Evolutionary conservation across 768 basidiomycete genomes (phyloP), one percentile per base, ranked within the genome.

Genomic region (Sarcomyxa edulis): DNA sequence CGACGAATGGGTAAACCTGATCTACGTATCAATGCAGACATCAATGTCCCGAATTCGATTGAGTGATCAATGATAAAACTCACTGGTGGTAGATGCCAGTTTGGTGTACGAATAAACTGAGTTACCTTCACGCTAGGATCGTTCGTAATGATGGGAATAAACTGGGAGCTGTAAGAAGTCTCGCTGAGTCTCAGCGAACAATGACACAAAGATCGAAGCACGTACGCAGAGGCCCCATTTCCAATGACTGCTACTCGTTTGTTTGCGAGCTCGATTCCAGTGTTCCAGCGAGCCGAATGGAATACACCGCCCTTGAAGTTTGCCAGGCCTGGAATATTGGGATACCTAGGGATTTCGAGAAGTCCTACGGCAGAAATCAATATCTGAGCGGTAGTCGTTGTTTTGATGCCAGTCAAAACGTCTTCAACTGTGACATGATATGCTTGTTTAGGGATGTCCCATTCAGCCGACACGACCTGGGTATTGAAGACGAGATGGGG

Each of bases 211-310:
- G 9, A 58, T 45, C 12, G 46, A 12, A 31, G 43, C n/a, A 58
- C 66, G 31, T 46, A 76, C 67, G 69, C 75, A 22, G 74, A 73
- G 26, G 68, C 66, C 1, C 74, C 79, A 45, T 76, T 78, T 7
- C 78, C 81, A 43, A 81, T 65, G 5, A 82, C 70, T 1, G 69
- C 78, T 5, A 83, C 66, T 7, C 60, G 58, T 50, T 76, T 77
- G 6, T 61, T 61, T 6, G 49, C 49, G 16, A 80, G 54, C 8
- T 66, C 56, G 4, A 66, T 56, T 6, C 56, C 55, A 1, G 53
- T 37, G 20, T 66, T 49, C 76, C 78, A 82, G 11, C 59, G 46
- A 6, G 73, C 70, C 5, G 75, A 72, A 52, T 81, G 79, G 42
- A 76, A 81, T 28, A 64, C 51, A 5, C 50, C 34, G 1, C 80